Conservation (phyloP, 2,329 filamentous ascomycete genomes). For the Nemania sp. region DNA sequence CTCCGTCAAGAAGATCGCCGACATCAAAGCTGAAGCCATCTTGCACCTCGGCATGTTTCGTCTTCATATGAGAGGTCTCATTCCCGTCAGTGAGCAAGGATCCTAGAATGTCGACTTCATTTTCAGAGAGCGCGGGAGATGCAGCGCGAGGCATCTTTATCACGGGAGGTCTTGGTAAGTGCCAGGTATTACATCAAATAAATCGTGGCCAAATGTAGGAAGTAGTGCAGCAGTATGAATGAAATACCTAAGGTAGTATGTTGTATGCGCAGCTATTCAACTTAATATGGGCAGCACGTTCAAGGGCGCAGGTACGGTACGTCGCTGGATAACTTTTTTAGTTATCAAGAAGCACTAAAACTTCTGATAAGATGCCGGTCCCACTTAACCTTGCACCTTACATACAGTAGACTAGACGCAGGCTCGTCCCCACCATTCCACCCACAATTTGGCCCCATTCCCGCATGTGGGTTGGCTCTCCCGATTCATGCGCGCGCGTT, state of each 20-base stretch:
- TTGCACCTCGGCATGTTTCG: conserved; percentile 52
- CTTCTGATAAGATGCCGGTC: conserved; percentile 36
- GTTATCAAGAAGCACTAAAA: conserved; percentile 34
- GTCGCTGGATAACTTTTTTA: conserved; percentile 35
- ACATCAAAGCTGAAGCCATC: conserved; percentile 66
- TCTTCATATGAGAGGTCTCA: conserved; percentile 58
- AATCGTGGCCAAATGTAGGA: not conserved
- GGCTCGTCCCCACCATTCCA: conserved; percentile 19
- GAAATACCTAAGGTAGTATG: too few species aligned
- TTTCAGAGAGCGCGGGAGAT: conserved; percentile 88
- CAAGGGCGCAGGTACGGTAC: conserved; percentile 17
- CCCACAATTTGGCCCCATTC: too few species aligned
- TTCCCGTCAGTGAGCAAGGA: conserved; percentile 76
- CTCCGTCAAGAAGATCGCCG: conserved; percentile 70
- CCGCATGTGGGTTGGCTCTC: conserved; percentile 18
- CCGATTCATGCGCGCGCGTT: not conserved
- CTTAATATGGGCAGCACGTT: conserved; percentile 12
- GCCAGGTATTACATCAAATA: not conserved
- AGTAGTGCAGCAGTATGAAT: not conserved
- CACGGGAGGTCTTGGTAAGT: not conserved
- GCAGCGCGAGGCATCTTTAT: conserved; percentile 75
- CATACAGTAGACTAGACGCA: too few species aligned
- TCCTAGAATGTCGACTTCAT: conserved; percentile 88
- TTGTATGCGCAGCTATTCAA: not conserved
- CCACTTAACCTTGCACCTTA: conserved; percentile 26